Evolutionary conservation across 176 grass and related monocot genomes (phyloP).

Genomic region (Carex pumila): DNA sequence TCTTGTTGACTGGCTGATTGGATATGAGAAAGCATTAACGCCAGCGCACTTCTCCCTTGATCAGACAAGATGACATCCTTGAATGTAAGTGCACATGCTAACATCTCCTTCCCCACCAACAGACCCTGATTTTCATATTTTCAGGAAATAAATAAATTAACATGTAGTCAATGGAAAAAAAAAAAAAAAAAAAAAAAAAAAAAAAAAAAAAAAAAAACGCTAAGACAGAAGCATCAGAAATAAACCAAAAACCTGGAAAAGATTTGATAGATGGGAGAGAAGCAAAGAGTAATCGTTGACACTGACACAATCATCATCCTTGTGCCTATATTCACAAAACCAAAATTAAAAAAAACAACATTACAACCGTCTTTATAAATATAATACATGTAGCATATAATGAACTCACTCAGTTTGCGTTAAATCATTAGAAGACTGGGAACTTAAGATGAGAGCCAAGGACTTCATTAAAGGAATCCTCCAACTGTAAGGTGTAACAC

Average conservation of each 20-base stretch:
- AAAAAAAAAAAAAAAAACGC: neutral
- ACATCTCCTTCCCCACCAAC: constrained; percentile 66
- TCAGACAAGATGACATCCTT: constrained; percentile 66
- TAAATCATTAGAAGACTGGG: constrained; percentile 31
- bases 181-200: neutral
- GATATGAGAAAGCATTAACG: constrained; percentile 12
- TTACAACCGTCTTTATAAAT: constrained; percentile 27
- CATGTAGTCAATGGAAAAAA: neutral
- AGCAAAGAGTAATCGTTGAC: constrained; percentile 55
- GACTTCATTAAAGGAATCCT: constrained; percentile 65
- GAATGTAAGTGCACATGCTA: constrained; percentile 70
- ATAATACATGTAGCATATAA: neutral
- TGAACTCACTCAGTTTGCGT: constrained; percentile 39
- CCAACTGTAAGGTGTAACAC: constrained; percentile 40
- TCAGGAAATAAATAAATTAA: neutral
- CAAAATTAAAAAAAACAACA: constrained; percentile 15
- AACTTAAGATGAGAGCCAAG: constrained; percentile 53
- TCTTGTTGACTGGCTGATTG: constrained; percentile 19
- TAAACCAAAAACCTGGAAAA: constrained; percentile 55
- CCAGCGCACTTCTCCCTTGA: constrained; percentile 46
- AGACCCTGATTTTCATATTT: constrained; percentile 44
- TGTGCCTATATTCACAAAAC: constrained; percentile 37
- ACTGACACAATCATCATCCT: constrained; percentile 36
- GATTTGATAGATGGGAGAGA: constrained; percentile 49
- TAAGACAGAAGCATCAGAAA: constrained; percentile 12